A percentile compares a stretch with the other conserved stretches of the same genome.
These are phyloP conservation scores for Thyridium curvatum DNA, from an alignment of 2,329 filamentous ascomycete genomes.

Conservation along the genomic window DNA sequence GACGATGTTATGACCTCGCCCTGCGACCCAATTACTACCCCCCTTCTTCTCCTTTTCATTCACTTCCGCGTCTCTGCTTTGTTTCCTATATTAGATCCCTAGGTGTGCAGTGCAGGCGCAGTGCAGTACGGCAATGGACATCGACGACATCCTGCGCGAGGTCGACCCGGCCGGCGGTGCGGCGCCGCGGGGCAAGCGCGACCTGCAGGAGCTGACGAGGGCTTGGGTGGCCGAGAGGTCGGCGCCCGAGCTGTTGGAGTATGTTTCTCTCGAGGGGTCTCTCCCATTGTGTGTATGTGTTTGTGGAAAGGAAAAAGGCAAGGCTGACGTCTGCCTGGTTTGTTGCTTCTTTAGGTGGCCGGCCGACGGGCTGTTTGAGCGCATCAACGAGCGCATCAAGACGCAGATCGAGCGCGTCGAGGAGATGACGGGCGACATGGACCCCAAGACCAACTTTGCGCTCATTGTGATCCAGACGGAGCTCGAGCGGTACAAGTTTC, in stretches of 20 bases:
- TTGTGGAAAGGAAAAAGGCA: neutral
- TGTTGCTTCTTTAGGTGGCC: constrained; percentile 52
- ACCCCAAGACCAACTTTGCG: constrained; percentile 84
- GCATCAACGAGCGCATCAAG: constrained; percentile 61
- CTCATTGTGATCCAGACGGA: constrained; percentile 96
- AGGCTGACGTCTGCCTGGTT: neutral
- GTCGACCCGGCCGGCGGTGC: constrained; percentile 55
- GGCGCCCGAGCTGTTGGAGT: constrained; percentile 82
- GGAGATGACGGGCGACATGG: constrained; percentile 72
- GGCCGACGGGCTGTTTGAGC: constrained; percentile 69
- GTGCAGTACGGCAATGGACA: constrained; percentile 59
- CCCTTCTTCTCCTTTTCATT: no score
- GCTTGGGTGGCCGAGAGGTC: constrained; percentile 91
- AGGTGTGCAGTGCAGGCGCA: no score
- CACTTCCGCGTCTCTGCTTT: no score
- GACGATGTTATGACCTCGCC: no score
- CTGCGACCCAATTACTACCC: no score
- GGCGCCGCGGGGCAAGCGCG: constrained; percentile 55
- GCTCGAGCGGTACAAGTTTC: constrained; percentile 87
- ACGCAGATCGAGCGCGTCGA: constrained; percentile 30
- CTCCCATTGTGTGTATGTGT: neutral
- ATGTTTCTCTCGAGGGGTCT: constrained; percentile 31
- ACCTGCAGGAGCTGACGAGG: constrained; percentile 84
- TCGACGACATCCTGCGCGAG: constrained; percentile 72
- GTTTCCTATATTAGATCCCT: no score